These are phyloP conservation scores for Torulaspora pretoriensis DNA, from an alignment of 1,139 yeast genomes.

Conservation along the genomic window DNA sequence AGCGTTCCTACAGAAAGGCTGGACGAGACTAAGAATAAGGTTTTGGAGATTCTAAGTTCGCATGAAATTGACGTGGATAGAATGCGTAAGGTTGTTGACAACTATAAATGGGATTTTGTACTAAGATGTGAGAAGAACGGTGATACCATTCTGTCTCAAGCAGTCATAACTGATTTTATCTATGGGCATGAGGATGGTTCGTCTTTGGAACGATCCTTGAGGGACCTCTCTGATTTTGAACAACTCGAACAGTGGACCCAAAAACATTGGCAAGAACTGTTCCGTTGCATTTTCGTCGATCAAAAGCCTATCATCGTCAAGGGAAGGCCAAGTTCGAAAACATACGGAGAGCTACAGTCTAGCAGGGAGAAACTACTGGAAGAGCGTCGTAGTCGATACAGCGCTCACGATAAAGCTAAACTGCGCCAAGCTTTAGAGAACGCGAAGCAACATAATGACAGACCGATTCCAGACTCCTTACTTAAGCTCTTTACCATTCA, in stretches of 20 bases:
- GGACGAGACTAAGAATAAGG: conserved; percentile 47
- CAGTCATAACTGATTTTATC: conserved; percentile 72
- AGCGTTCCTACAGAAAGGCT: conserved; percentile 76
- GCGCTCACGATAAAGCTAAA: conserved; percentile 55
- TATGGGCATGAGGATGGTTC: conserved; percentile 65
- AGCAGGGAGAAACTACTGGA: conserved; percentile 49
- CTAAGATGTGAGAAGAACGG: conserved; percentile 60
- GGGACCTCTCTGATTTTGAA: conserved; percentile 59
- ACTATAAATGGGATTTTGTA: conserved; percentile 59
- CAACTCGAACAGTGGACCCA: conserved; percentile 55
- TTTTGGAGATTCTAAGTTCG: conserved; percentile 48
- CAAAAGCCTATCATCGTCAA: conserved; percentile 70
- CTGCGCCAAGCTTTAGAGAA: conserved; percentile 48
- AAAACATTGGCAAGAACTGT: conserved; percentile 61
- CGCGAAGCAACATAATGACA: conserved; percentile 68
- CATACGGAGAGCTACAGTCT: conserved; percentile 51
- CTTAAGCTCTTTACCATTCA: conserved; percentile 61
- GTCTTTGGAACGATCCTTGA: conserved; percentile 52
- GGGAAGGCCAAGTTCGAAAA: conserved; percentile 66
- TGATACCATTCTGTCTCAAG: conserved; percentile 55
- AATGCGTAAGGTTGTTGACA: conserved; percentile 63
- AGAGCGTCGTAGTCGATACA: conserved; percentile 50
- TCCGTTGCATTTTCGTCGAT: conserved; percentile 52
- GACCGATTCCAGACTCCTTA: conserved; percentile 67
- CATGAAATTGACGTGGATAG: conserved; percentile 64